Evolutionary conservation across 495 filamentous ascomycete genomes (phyloP), one percentile per base, ranked within the genome.

Genomic region (Penicillium coffeae): DNA sequence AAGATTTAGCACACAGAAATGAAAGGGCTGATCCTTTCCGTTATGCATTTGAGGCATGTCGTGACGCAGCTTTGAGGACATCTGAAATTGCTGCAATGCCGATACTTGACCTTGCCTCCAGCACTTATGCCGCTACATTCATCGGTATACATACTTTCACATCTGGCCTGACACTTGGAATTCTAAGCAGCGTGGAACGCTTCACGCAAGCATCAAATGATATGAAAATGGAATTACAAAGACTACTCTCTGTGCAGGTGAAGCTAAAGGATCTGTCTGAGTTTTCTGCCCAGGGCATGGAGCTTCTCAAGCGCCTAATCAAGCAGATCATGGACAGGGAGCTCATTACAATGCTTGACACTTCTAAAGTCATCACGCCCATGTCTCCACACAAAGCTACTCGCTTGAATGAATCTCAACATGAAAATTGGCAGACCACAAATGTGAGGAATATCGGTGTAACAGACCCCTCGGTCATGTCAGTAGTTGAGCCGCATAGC

Each of bases 91-190:
- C 40, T 6, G 27, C 27, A 0, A 50, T 32, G 0, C 30, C 60
- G 0, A 50, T 66, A 6, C 43, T 62, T n/a, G 32, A 37, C 1
- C 52, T 64, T 5, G 58, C 57, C 5, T 45, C 56, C 8, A 56
- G 56, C 18, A 66, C 65, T 2, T 66, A 69, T 27, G 63, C 65
- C 1, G 60, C 51, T 2, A 44, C 62, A 8, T 69, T 66, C 12
- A 56, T 64, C 7, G 44, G 54, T 2, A 63, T 67, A n/a, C 64
- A 67, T 15, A 61, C 57, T 0, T 67, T 67, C 44, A 67, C 64
- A 0, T 61, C 64, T 0, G 64, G 56, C 0, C 47, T 67, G 0
- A 58, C 52, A 10, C 43, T 64, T n/a, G 57, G 56, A 10, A 54
- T 64, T 2, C 39, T 67, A n/a, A 47, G 35, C 3, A 67, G 64